Conservation (phyloP, 2,329 filamentous ascomycete genomes). For the Alternaria novae-zelandiae region DNA sequence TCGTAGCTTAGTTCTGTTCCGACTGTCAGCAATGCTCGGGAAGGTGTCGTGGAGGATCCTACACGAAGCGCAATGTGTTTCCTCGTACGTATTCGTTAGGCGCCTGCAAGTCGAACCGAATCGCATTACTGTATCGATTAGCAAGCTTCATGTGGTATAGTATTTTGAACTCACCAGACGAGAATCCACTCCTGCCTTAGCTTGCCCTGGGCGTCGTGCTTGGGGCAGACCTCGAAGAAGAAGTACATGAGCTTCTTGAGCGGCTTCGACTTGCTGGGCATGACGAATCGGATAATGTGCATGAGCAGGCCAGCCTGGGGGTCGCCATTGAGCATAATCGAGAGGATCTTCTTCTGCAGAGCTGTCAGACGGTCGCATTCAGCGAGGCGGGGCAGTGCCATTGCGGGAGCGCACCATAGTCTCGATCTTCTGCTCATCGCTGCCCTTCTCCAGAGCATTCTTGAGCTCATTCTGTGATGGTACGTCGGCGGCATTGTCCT, state of each 20-base stretch:
- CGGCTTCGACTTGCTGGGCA: constrained; percentile 96
- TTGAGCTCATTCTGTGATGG: constrained; percentile 90
- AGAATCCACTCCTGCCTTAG: constrained; percentile 99
- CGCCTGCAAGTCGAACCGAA: constrained; percentile 95
- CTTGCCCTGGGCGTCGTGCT: constrained; percentile 89
- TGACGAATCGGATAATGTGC: constrained; percentile 99
- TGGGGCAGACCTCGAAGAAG: constrained; percentile 99
- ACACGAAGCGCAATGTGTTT: constrained; percentile 94
- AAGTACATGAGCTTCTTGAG: constrained; percentile 99
- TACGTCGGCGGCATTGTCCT: constrained; percentile 95
- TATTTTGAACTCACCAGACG: constrained; percentile 74
- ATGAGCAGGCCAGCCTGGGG: constrained; percentile 94
- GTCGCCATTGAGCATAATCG: constrained; percentile 97
- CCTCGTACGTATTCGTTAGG: constrained; percentile 98
- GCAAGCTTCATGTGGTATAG: neutral
- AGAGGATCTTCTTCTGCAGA: constrained; percentile 79
- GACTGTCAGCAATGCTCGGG: constrained; percentile 20
- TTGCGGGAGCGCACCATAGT: constrained; percentile 58
- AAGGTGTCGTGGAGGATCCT: constrained; percentile 8
- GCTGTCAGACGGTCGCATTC: constrained; percentile 60
- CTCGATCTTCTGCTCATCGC: constrained; percentile 89
- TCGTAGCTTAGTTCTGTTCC: constrained; percentile 76
- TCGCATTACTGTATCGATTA: constrained; percentile 77
- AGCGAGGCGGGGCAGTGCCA: constrained; percentile 31
- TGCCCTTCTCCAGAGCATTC: constrained; percentile 91